Percentiles rank a stretch among this genome's conserved stretches.
phyloP scores from a whole-genome alignment of 2,329 filamentous ascomycete genomes.

The Arthrobotrys conoides region DNA sequence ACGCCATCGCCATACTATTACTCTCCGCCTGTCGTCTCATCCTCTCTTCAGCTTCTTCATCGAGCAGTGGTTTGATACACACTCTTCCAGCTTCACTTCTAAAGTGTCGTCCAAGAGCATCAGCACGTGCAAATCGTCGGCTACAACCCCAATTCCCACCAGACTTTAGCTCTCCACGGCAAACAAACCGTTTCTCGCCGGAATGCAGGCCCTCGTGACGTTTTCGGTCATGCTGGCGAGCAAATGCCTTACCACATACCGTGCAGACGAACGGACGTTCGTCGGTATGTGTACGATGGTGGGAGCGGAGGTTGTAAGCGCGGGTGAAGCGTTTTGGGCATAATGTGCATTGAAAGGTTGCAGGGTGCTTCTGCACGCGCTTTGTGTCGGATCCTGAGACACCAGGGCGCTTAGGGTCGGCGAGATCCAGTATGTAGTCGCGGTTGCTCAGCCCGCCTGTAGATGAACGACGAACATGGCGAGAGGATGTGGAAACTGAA shows the following conservation, averaged over 20 bases:
- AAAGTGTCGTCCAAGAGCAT: conserved; percentile 94
- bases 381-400: conserved; percentile 75
- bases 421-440: conserved; percentile 89
- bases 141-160: conserved; percentile 92
- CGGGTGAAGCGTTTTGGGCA: conserved; percentile 97
- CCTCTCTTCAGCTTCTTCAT: conserved; percentile 89
- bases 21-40: conserved; percentile 70
- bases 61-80: conserved; percentile 96
- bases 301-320: conserved; percentile 95
- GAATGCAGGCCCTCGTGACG: conserved; percentile 96
- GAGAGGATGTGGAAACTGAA: conserved; percentile 63
- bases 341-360: conserved; percentile 92
- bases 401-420: conserved; percentile 79
- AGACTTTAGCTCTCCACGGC: conserved; percentile 88
- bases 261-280: conserved; percentile 97
- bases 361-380: conserved; percentile 96
- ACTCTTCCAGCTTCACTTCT: conserved; percentile 93
- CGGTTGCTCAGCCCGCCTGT: conserved; percentile 73
- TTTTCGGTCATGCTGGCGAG: conserved; percentile 96
- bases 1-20: conserved; percentile 75
- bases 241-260: conserved; percentile 96
- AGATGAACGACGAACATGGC: conserved; percentile 70
- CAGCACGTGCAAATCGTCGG: conserved; percentile 91
- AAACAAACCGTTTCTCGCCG: conserved; percentile 98
- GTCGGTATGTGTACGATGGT: conserved; percentile 95